A percentile compares a stretch with the other conserved stretches of the same genome.
Evolutionary conservation across 2,329 filamentous ascomycete species (phyloP).

Genomic region (Colletotrichum tropicale): DNA sequence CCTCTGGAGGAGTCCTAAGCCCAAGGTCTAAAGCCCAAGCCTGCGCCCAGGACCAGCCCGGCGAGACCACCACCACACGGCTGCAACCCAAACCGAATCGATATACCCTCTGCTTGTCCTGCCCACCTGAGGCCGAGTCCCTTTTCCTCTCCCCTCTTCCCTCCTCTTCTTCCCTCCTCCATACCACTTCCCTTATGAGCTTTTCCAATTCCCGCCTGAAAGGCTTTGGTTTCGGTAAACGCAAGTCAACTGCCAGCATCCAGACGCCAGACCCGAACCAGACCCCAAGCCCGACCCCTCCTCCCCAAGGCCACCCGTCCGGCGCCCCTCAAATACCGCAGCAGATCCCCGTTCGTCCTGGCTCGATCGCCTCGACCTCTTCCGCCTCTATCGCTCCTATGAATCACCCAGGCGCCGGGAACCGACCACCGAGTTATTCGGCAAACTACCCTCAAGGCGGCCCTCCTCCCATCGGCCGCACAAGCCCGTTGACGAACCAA

Average conservation of each 20-base stretch:
- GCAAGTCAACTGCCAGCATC: constrained; percentile 71
- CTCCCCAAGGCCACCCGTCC: constrained; percentile 25
- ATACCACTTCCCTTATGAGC: constrained; percentile 62
- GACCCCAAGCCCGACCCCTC: constrained; percentile 42
- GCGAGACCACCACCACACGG: background rate
- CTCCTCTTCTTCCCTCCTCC: constrained; percentile 8
- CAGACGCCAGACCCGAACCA: constrained; percentile 46
- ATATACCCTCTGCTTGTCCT: constrained; percentile 20
- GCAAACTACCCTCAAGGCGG: constrained; percentile 55
- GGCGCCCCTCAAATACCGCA: constrained; percentile 54
- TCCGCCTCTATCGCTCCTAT: constrained; percentile 58
- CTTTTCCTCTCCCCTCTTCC: constrained; percentile 15
- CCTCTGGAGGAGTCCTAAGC: background rate
- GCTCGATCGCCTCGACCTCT: constrained; percentile 49
- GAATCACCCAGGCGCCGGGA: constrained; percentile 65
- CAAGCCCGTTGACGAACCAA: constrained; percentile 54
- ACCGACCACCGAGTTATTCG: constrained; percentile 68
- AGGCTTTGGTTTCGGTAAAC: constrained; percentile 82
- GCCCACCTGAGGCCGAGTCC: constrained; percentile 15
- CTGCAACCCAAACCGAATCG: constrained; percentile 13
- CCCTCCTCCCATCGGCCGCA: constrained; percentile 56
- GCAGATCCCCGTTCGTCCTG: constrained; percentile 41
- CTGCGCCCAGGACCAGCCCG: constrained; percentile 9
- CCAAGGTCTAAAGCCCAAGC: background rate
- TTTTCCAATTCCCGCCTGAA: constrained; percentile 82